A percentile compares a stretch with the other conserved stretches of the same genome.
These are phyloP conservation scores for Rhododendron molle DNA, from an alignment of 148 eudicot genomes.

Conservation along the genomic window DNA sequence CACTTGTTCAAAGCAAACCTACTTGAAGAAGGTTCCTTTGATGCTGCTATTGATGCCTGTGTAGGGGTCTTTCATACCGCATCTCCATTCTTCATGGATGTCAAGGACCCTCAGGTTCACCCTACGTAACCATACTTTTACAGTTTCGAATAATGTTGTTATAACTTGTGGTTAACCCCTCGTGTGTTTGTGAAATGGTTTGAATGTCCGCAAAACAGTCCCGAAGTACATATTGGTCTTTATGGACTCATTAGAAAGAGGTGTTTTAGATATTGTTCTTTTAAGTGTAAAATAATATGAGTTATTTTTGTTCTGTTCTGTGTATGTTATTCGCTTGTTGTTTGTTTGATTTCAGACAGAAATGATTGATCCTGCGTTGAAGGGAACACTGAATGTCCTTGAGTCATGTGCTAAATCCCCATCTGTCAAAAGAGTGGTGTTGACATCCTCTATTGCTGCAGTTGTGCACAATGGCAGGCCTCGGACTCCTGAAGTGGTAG, in stretches of 20 bases:
- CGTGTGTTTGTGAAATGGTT: not conserved
- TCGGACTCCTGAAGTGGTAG: constrained; percentile 39
- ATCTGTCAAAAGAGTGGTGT: constrained; percentile 42
- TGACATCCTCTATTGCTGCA: constrained; percentile 61
- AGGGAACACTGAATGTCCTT: constrained; percentile 71
- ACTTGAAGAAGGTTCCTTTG: constrained; percentile 13
- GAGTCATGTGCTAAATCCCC: constrained; percentile 42
- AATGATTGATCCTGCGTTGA: constrained; percentile 59
- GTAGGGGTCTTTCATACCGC: not conserved
- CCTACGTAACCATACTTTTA: not conserved
- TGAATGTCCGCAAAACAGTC: not conserved
- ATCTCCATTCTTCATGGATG: not conserved
- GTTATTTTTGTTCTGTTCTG: not conserved
- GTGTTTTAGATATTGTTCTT: not conserved
- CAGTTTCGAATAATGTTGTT: not conserved
- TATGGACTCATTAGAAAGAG: not conserved
- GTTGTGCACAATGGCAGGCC: constrained; percentile 29
- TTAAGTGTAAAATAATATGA: not conserved
- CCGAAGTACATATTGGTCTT: not conserved
- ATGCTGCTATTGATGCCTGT: not conserved
- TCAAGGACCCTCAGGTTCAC: constrained; percentile 1
- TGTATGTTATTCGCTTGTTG: not conserved
- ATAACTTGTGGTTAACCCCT: not conserved
- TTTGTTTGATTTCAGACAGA: constrained; percentile 32
- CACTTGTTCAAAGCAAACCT: constrained; percentile 18